These are phyloP conservation scores for Boechera retrofracta DNA, from an alignment of 345 rosid species.

Conservation along the genomic window DNA sequence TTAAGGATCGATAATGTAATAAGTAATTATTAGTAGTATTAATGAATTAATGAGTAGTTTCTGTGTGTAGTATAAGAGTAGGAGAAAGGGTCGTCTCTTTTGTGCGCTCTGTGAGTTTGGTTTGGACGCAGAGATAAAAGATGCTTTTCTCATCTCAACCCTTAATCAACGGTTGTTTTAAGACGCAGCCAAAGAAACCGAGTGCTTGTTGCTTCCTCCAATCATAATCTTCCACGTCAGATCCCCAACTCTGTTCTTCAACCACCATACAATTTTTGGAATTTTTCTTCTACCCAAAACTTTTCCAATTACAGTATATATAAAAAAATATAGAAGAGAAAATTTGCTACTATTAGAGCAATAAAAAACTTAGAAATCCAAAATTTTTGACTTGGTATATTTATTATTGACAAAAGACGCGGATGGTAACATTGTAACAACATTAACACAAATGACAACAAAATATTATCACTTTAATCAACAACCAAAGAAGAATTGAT, in stretches of 20 bases:
- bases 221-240: conserved; percentile 20
- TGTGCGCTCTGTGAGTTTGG: neutral
- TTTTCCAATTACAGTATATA: no score
- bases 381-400: neutral
- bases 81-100: conserved; percentile 13
- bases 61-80: neutral
- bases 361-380: no score
- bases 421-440: neutral
- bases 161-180: conserved; percentile 26
- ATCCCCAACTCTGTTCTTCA: neutral
- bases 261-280: neutral
- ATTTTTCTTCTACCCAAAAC: no score
- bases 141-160: conserved; percentile 20
- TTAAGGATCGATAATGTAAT: neutral
- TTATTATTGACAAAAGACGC: neutral
- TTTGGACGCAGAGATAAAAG: conserved; percentile 14
- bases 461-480: no score
- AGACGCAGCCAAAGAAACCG: conserved; percentile 4
- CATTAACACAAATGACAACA: no score
- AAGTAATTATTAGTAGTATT: neutral
- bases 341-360: neutral
- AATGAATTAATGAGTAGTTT: neutral
- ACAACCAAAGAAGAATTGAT: no score
- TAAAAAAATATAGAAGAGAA: neutral
- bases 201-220: neutral